Evolutionary conservation across 177 flowering plant genomes (phyloP), one percentile per base, ranked within the genome.

Genomic region (Vitis hybrid): DNA sequence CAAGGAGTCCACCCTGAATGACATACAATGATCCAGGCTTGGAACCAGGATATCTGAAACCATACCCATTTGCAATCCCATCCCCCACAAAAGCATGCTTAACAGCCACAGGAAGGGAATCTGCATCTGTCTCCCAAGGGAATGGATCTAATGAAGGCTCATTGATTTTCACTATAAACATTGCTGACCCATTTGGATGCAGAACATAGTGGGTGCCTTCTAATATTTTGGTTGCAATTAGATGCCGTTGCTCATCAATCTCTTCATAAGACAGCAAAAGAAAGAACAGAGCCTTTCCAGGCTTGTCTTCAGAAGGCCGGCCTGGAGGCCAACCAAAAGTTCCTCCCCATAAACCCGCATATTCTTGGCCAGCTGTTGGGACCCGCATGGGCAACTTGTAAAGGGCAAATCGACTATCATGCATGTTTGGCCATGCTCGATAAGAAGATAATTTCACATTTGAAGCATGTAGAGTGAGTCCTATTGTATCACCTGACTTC

Each of bases 291-390:
- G 98, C 98, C 75, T 90, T 94, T 62, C 94, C 97, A n/a, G 93
- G 90, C 76, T 90, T 92, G 79, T 92, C 97, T 71, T 88, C 88
- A 13, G 89, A 73, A 44, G 85, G 84, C 75, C 66, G 85, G 19
- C 97, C 98, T 3, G 95, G 97, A 59, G 97, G 97, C 98, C 97
- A 94, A 18, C 98, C 97, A 79, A 94, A 92, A 15, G 96, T 85
- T 4, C 96, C 98, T 71, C 94, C 98, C 97, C 97, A 94, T 44
- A 92, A 66, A 73, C 98, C 98, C 49, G 92, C 90, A 76, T 82
- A 88, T 59, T 89, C 97, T 58, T 85, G 85, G 28, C 80, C 89
- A 3, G 80, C 65, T 22, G 50, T 64, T 12, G 95, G 91, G 10
- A 66, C 76, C 59, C 74, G 78, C 68, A 81, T 38, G 22, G 97